Evolutionary conservation across 257 asterid species (phyloP), one percentile per base, ranked within the genome.

Genomic region (Nicotiana obtusifolia): DNA sequence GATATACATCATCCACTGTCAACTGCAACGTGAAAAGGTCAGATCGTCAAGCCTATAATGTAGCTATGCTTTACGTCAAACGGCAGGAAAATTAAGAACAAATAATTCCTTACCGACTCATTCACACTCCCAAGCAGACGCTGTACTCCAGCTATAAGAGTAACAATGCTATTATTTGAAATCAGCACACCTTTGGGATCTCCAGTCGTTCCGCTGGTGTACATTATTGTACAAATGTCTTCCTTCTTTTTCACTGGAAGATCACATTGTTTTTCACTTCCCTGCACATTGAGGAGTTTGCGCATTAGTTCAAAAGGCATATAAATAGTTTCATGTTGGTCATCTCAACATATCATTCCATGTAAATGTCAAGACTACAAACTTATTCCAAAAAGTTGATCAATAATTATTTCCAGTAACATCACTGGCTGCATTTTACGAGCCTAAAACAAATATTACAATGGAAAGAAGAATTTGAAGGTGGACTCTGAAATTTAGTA

Each of bases 121-220:
- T 91, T 86, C 82, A 89, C 94, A 57, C 90, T 89, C 88, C 14
- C 91, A 49, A 95, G 89, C 54, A 95, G 82, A 65, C 90, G 64
- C 82, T 88, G 81, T 49, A 92, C 97, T 64, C 97, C 98, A 81
- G 97, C 97, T 76, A 94, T 88, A 71, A 95, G 83, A 61, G 97
- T 84, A 81, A 91, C 93, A 86, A 94, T 94, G 89, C 88, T 94
- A 85, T 89, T 92, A 87, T 94, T 94, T 71, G 99, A 92, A 82
- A 95, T 90, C 97, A 92, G 75, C 87, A 95, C 99, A 71, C 99
- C 99, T 90, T 95, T 95, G 64, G 99, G 99, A 76, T 95, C 97
- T 69, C 99, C 97, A 56, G 99, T 95, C 73, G 99, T 95, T 77
- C 99, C 99, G 85, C 99, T 95, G 61, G 99, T 95, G 82, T 95